These are phyloP conservation scores for Fragosphaeria purpurea DNA, from an alignment of 2,329 filamentous ascomycete species.

Conservation along the genomic window DNA sequence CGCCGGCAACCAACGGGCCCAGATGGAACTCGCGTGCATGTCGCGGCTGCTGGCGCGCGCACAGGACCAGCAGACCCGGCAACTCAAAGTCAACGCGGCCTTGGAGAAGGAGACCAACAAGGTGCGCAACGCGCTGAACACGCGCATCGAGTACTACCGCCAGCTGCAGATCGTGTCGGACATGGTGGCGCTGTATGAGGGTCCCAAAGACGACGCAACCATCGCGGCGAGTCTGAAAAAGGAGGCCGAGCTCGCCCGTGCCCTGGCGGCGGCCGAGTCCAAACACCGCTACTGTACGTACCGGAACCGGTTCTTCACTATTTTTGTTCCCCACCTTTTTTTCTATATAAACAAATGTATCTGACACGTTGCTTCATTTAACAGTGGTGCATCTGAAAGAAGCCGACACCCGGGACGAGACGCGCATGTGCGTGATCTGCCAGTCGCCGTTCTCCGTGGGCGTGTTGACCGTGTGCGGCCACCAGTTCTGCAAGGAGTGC, in stretches of 20 bases:
- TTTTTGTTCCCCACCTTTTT: too few species aligned
- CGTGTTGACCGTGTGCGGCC: slow-evolving; percentile 76
- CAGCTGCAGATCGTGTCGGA: slow-evolving; percentile 90
- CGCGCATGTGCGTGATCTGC: slow-evolving; percentile 78
- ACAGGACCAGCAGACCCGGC: slow-evolving; percentile 41
- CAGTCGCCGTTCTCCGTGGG: slow-evolving; percentile 67
- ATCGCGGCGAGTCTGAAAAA: slow-evolving; percentile 31
- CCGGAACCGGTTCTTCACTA: neutral
- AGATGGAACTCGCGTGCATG: slow-evolving; percentile 55
- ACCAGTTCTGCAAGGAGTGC: slow-evolving; percentile 86
- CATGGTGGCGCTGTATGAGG: slow-evolving; percentile 66
- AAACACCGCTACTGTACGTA: slow-evolving; percentile 63
- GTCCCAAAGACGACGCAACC: slow-evolving; percentile 42
- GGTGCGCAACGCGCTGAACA: slow-evolving; percentile 73
- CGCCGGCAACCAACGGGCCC: slow-evolving; percentile 32
- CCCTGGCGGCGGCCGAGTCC: slow-evolving; percentile 53
- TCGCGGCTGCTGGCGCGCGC: slow-evolving; percentile 51
- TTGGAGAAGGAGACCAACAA: slow-evolving; percentile 63
- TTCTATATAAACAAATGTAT: neutral
- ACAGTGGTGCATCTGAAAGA: slow-evolving; percentile 43
- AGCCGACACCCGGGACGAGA: slow-evolving; percentile 50
- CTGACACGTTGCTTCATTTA: neutral
- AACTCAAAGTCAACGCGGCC: slow-evolving; percentile 36
- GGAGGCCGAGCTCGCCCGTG: slow-evolving; percentile 44
- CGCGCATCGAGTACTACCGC: slow-evolving; percentile 78